Conservation (phyloP, 2,329 filamentous ascomycete genomes). For the Beauveria australis region DNA sequence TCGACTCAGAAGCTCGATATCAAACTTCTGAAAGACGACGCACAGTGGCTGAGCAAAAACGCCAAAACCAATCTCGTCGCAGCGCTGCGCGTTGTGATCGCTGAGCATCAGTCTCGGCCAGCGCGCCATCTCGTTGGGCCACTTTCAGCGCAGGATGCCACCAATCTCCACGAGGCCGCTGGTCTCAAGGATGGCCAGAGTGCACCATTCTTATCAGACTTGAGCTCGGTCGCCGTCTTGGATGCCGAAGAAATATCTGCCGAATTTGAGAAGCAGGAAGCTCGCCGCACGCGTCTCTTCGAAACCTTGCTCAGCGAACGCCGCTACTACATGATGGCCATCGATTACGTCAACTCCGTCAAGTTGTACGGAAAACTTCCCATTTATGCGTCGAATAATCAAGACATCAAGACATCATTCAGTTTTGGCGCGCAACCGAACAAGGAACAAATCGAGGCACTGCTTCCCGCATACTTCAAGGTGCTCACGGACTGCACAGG, state of each 20-base stretch:
- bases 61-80: conserved; percentile 71
- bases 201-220: conserved; percentile 46
- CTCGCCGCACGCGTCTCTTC: conserved; percentile 59
- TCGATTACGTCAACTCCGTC: conserved; percentile 47
- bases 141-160: conserved; percentile 69
- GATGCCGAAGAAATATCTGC: conserved; percentile 48
- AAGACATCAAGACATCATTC: conserved; percentile 24
- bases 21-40: conserved; percentile 73
- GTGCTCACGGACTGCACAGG: conserved; percentile 40
- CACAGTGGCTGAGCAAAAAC: conserved; percentile 75
- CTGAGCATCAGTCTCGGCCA: conserved; percentile 80
- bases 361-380: conserved; percentile 33
- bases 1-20: conserved; percentile 62
- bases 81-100: conserved; percentile 68
- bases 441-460: conserved; percentile 32
- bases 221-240: conserved; percentile 36
- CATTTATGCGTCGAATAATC: conserved; percentile 21
- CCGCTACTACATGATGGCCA: conserved; percentile 56
- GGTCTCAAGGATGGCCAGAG: conserved; percentile 54
- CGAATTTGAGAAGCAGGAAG: conserved; percentile 54
- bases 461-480: conserved; percentile 41
- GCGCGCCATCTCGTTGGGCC: conserved; percentile 61
- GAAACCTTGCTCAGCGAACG: conserved; percentile 65
- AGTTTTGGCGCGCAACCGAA: conserved; percentile 19
- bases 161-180: conserved; percentile 66